Evolutionary conservation across 768 basidiomycete genomes (phyloP).

Genomic region (Ramaria sp.): DNA sequence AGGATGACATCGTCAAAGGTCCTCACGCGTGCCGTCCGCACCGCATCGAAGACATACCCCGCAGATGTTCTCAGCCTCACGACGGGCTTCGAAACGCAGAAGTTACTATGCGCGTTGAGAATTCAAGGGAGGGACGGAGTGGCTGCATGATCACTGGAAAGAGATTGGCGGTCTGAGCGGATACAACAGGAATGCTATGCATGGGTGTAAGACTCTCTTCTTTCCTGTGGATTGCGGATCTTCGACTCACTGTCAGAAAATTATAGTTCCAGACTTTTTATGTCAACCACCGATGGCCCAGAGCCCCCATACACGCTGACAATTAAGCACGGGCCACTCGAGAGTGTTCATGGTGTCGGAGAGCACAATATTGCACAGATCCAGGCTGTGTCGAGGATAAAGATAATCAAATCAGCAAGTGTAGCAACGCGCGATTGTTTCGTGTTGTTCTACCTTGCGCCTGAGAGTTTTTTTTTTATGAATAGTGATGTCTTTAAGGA

Average conservation of each 20-base stretch:
- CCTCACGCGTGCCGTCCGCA: conserved; percentile 10
- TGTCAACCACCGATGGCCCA: conserved; percentile 2
- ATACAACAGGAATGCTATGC: conserved; percentile 7
- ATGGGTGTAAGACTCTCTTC: not conserved
- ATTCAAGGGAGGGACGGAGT: conserved; percentile 13
- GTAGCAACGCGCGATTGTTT: not conserved
- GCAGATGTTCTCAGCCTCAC: conserved; percentile 17
- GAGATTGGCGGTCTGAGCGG: conserved; percentile 10
- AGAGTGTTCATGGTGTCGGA: not conserved
- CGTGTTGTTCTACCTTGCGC: too few species aligned
- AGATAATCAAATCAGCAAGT: conserved; percentile 6
- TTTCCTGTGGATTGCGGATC: not conserved
- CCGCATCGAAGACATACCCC: conserved; percentile 9
- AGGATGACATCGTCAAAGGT: conserved; percentile 11
- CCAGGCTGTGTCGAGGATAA: conserved; percentile 12
- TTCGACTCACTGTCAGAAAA: not conserved
- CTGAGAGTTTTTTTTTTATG: not conserved
- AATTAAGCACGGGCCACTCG: not conserved
- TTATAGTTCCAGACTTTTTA: conserved; percentile 6
- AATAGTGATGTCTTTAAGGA: conserved; percentile 1
- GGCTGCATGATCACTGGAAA: conserved; percentile 12
- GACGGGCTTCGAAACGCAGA: conserved; percentile 9
- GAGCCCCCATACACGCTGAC: too few species aligned
- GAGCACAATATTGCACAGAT: not conserved
- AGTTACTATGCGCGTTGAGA: conserved; percentile 10